Percentiles rank a stretch among this genome's conserved stretches.
phyloP scores from a whole-genome alignment of 768 basidiomycete species.

The Kwoniella sp. region DNA sequence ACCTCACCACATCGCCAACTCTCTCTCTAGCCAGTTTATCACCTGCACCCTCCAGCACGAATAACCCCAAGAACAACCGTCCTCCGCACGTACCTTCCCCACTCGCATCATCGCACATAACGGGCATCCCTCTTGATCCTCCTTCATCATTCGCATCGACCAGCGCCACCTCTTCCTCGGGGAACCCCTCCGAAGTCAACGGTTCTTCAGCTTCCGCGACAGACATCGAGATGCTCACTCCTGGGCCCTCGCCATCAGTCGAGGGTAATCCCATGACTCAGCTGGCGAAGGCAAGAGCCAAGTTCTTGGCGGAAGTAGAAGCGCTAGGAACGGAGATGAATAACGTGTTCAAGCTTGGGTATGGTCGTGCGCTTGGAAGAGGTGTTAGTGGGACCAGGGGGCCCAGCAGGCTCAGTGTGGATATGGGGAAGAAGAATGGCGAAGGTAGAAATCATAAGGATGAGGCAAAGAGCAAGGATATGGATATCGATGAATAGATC shows the following conservation, averaged over 20 bases:
- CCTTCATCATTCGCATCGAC: conserved; percentile 1
- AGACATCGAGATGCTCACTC: conserved; percentile 17
- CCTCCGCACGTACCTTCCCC: conserved; percentile 15
- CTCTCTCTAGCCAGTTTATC: conserved; percentile 3
- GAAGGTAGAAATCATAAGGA: background rate
- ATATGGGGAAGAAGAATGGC: background rate
- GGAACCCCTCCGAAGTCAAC: too few species aligned
- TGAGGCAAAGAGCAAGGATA: conserved; percentile 1
- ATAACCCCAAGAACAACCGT: background rate
- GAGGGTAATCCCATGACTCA: conserved; percentile 14
- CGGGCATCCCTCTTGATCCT: background rate
- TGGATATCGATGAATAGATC: conserved; percentile 13
- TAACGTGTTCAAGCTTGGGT: conserved; percentile 19
- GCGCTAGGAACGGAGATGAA: conserved; percentile 16
- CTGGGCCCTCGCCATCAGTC: conserved; percentile 6
- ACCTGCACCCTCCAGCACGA: background rate
- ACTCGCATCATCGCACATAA: conserved; percentile 8
- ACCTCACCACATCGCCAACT: background rate
- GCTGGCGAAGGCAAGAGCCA: conserved; percentile 13
- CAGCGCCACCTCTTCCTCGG: conserved; percentile 1
- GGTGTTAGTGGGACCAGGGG: conserved; percentile 11
- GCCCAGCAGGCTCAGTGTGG: conserved; percentile 17
- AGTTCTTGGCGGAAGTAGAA: conserved; percentile 19
- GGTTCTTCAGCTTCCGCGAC: background rate
- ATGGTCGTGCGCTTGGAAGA: conserved; percentile 18